Evolutionary conservation across 495 filamentous ascomycete species (phyloP).

Genomic region (Aspergillus sclerotioniger): DNA sequence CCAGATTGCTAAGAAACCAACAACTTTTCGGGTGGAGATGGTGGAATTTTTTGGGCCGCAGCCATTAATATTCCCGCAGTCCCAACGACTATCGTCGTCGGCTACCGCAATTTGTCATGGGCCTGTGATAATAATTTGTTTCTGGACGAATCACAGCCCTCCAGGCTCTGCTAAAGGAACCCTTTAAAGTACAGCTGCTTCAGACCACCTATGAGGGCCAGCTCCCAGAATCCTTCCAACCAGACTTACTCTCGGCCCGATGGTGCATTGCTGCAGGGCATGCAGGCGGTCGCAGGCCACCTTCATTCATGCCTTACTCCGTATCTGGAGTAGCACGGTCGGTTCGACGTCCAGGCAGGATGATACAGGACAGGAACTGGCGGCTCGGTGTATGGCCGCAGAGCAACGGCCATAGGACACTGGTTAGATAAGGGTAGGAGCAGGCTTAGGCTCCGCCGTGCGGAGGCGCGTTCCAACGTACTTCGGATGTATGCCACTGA

Average conservation of each 20-base stretch:
- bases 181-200: constrained; percentile 10
- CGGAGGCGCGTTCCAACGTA: no score
- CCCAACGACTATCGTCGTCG: neutral
- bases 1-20: neutral
- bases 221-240: constrained; percentile 4
- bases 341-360: neutral
- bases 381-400: neutral
- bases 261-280: constrained; percentile 21
- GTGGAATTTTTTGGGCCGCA: constrained; percentile 7
- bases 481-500: neutral
- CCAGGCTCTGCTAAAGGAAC: constrained; percentile 10
- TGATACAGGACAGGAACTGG: neutral
- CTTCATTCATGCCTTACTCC: neutral
- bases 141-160: constrained; percentile 7
- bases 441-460: neutral
- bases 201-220: constrained; percentile 12
- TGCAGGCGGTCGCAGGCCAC: constrained; percentile 1
- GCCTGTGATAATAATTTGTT: neutral
- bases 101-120: neutral
- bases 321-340: neutral
- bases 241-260: constrained; percentile 23
- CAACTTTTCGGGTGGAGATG: constrained; percentile 6
- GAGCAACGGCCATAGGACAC: neutral
- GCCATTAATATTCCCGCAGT: constrained; percentile 1
- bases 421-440: neutral